Base-by-base conservation (phyloP, 208 protist genomes). In the Leishmania lainsoni region DNA sequence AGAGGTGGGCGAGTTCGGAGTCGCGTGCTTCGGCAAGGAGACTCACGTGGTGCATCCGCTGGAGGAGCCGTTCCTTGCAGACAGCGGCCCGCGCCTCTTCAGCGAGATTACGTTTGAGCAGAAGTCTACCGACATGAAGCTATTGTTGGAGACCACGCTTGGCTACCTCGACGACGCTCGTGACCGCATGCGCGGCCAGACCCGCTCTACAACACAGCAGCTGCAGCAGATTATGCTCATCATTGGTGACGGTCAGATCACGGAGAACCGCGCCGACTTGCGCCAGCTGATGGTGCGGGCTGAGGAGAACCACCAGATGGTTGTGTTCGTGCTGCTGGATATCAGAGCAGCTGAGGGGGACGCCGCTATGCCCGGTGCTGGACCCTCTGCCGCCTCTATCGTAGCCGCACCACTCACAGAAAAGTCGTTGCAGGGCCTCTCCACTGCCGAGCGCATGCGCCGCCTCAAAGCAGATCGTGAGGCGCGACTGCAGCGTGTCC, bases 211-310 rank as follows among this genome's bases (percentile, higher is more conserved):
- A 9, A 98, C 92, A 5, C 86, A 95, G 81, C 93, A 98, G 76
- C 89, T 98, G 71, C 89, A 99, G 87, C 99, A 99, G 91, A 91
- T 99, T 16, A 88, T 99, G 76, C 98, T 99, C 72, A 93, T 99
- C 49, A 91, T 99, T 54, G 99, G 98, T 66, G 99, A 99, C 89
- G 99, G 99, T 32, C 94, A 98, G 71, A 97, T 99, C 73, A 98
- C 94, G 5, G 95, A 98, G 81, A 92, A 97, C 78, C 87, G 95
- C 70, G 63, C 79, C 51, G 93, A 97, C 79, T 81, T 98, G 66
- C 92, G 92, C 12, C 89, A 94, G 86, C 89, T 98, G 56, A 84
- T 98, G 51, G 82, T 91, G 78, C 89, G 93, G 69, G 97, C 98
- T 52, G 91, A 96, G 76, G 91, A 97, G 76, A 98, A 98, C 76